Conservation (phyloP, 805 yeast species). For the Cyberlindnera meyerae region DNA sequence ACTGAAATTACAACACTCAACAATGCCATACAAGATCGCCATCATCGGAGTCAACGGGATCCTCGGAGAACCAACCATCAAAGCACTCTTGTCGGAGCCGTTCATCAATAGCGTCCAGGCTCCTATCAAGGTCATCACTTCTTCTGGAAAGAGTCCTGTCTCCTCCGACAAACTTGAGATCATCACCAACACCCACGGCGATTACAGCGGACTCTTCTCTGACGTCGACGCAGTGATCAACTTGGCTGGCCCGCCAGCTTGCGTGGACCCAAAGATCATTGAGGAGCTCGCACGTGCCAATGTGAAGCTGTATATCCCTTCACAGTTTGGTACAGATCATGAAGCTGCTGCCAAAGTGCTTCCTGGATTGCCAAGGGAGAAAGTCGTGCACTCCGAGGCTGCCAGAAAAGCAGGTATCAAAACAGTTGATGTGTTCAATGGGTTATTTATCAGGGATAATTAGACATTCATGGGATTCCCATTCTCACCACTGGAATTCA, state of each 20-base stretch:
- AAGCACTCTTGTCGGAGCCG: constrained; percentile 38
- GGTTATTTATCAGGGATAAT: constrained; percentile 34
- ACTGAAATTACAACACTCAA: no score
- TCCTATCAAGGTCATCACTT: constrained; percentile 49
- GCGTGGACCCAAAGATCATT: constrained; percentile 31
- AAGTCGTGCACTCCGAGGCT: constrained; percentile 33
- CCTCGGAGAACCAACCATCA: constrained; percentile 44
- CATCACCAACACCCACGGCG: constrained; percentile 14
- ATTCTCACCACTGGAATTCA: constrained; percentile 33
- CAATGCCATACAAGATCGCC: constrained; percentile 34
- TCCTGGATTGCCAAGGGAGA: constrained; percentile 33
- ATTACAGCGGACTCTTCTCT: constrained; percentile 34
- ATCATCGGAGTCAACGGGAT: constrained; percentile 49
- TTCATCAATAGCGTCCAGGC: constrained; percentile 38
- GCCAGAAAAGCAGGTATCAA: constrained; percentile 43
- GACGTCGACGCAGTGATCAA: constrained; percentile 51
- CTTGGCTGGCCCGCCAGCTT: constrained; percentile 30
- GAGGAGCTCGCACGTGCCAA: constrained; percentile 39
- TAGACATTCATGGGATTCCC: constrained; percentile 21
- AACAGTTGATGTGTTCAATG: constrained; percentile 39
- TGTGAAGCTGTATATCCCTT: constrained; percentile 52
- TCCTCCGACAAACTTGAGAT: constrained; percentile 20
- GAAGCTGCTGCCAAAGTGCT: constrained; percentile 24
- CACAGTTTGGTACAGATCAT: constrained; percentile 54
- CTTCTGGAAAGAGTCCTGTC: constrained; percentile 16